Percentiles rank a stretch among this genome's conserved stretches.
Evolutionary conservation across 768 basidiomycete species (phyloP).

Genomic region (Tubosaeta sp.): DNA sequence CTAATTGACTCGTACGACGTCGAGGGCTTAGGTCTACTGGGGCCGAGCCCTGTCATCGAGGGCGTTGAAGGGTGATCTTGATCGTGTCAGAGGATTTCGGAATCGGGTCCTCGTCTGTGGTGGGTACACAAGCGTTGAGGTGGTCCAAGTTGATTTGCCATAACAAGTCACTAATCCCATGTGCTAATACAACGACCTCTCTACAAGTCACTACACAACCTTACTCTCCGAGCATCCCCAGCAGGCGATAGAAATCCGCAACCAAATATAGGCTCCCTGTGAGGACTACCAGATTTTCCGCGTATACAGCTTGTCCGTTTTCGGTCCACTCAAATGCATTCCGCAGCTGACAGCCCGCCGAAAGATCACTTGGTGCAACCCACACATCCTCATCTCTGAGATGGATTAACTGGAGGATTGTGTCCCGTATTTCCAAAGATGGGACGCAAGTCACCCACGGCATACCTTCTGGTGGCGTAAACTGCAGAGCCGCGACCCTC

Average conservation of each 20-base stretch:
- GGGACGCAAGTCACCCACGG: slow-evolving; percentile 81
- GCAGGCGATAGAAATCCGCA: slow-evolving; percentile 81
- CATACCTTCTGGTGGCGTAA: slow-evolving; percentile 85
- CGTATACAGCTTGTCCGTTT: slow-evolving; percentile 1
- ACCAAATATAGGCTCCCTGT: slow-evolving; percentile 94
- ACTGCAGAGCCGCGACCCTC: slow-evolving; percentile 53
- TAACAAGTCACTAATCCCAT: not conserved
- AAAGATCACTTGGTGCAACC: slow-evolving; percentile 33
- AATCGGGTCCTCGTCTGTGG: slow-evolving; percentile 1
- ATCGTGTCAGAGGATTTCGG: slow-evolving; percentile 12
- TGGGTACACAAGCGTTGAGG: not conserved
- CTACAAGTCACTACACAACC: not conserved
- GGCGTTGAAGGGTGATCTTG: slow-evolving; percentile 3
- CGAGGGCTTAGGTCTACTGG: slow-evolving; percentile 10
- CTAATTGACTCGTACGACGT: slow-evolving; percentile 9
- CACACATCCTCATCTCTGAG: slow-evolving; percentile 41
- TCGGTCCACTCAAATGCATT: slow-evolving; percentile 50
- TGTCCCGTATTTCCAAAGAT: slow-evolving; percentile 44
- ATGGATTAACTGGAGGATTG: slow-evolving; percentile 41
- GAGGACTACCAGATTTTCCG: slow-evolving; percentile 54
- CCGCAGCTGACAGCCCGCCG: slow-evolving; percentile 34
- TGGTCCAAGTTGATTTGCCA: not conserved
- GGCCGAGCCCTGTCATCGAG: slow-evolving; percentile 7
- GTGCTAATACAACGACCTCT: not conserved
- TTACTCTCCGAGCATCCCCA: slow-evolving; percentile 12